Evolutionary conservation across 2,329 filamentous ascomycete genomes (phyloP).

Genomic region (Fusarium haematococcum): DNA sequence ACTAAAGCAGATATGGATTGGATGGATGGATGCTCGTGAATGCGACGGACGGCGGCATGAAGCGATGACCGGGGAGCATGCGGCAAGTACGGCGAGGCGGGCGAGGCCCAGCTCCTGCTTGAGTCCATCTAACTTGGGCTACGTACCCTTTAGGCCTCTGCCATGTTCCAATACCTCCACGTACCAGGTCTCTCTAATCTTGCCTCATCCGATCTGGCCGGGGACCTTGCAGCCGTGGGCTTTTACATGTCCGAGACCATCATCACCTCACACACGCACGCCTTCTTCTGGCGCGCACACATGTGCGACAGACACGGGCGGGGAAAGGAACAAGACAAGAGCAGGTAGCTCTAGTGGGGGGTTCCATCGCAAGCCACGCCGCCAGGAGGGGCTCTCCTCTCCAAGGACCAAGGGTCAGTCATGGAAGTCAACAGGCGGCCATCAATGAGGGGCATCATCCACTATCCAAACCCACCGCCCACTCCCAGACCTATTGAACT

Average conservation of each 20-base stretch:
- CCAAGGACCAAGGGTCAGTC: not conserved
- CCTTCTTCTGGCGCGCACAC: constrained; percentile 8
- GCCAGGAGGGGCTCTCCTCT: constrained; percentile 20
- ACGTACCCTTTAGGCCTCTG: constrained; percentile 23
- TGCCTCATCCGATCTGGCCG: constrained; percentile 17
- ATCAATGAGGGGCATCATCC: constrained; percentile 35
- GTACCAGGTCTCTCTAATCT: not conserved
- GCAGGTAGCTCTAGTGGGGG: constrained; percentile 35
- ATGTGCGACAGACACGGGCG: constrained; percentile 34
- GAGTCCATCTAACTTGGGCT: not conserved
- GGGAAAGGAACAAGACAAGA: constrained; percentile 25
- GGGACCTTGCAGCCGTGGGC: constrained; percentile 11
- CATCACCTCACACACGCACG: constrained; percentile 5
- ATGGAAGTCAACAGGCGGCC: constrained; percentile 17
- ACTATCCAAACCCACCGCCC: constrained; percentile 35
- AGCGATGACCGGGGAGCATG: constrained; percentile 21
- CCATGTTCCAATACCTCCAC: constrained; percentile 9
- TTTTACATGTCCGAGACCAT: constrained; percentile 38
- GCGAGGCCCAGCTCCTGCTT: not conserved
- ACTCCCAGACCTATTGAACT: constrained; percentile 32
- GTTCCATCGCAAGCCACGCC: not conserved
- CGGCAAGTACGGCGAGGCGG: constrained; percentile 26
- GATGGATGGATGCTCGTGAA: constrained; percentile 26
- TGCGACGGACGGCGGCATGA: constrained; percentile 23
- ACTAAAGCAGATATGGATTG: constrained; percentile 12